Percentiles rank a stretch among this genome's conserved stretches.
Conservation (phyloP, 169 alveolate species). For the Cardiosporidium cionae region DNA sequence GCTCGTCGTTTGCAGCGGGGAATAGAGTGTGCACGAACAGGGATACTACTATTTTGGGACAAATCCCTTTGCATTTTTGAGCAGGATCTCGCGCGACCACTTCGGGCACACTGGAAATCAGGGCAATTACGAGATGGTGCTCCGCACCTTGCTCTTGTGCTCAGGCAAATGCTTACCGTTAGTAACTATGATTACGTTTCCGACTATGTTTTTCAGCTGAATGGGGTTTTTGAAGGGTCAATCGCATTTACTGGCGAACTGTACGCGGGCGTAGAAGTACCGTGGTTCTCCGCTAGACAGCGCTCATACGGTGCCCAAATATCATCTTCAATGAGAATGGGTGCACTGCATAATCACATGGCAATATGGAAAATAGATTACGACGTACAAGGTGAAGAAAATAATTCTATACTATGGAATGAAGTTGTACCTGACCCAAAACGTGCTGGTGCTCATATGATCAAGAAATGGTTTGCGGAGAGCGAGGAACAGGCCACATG, state of each 20-base stretch:
- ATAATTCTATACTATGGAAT: conserved; percentile 39
- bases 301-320: conserved; percentile 43
- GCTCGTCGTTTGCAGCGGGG: conserved; percentile 49
- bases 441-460: conserved; percentile 40
- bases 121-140: conserved; percentile 52
- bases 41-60: conserved; percentile 36
- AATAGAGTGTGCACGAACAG: conserved; percentile 49
- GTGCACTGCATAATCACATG: conserved; percentile 50
- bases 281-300: conserved; percentile 49
- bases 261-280: conserved; percentile 56
- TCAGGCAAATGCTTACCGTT: conserved; percentile 46
- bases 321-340: conserved; percentile 51
- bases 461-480: conserved; percentile 40
- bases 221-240: conserved; percentile 42
- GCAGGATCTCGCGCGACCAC: conserved; percentile 46
- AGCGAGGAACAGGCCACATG: conserved; percentile 37
- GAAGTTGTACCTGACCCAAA: conserved; percentile 40
- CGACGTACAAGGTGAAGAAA: conserved; percentile 39
- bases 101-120: conserved; percentile 48
- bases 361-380: conserved; percentile 54
- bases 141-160: conserved; percentile 38
- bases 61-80: conserved; percentile 47
- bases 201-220: conserved; percentile 40
- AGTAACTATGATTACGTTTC: conserved; percentile 52
- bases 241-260: conserved; percentile 53